Conservation (phyloP, 1,284 basidiomycete genomes). For the Rhizoctonia solani region DNA sequence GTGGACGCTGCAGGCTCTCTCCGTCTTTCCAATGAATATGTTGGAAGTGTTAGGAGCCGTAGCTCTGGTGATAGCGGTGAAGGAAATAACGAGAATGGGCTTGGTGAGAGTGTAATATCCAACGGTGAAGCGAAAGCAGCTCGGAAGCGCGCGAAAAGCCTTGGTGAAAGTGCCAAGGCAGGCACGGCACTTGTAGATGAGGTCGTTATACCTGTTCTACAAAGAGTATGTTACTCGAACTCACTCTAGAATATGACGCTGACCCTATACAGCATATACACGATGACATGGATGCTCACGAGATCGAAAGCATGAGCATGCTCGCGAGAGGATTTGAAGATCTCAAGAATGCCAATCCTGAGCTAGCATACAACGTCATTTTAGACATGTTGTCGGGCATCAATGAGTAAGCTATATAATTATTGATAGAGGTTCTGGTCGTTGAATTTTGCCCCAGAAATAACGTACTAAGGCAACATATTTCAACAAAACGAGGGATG, state of each 20-base stretch:
- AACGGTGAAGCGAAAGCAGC: constrained; percentile 20
- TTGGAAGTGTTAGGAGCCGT: constrained; percentile 66
- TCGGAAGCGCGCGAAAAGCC: constrained; percentile 51
- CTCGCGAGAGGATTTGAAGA: constrained; percentile 87
- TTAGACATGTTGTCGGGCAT: constrained; percentile 89
- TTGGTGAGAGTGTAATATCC: constrained; percentile 23
- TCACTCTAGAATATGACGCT: neutral
- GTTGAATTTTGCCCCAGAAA: constrained; percentile 55
- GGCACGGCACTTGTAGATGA: constrained; percentile 77
- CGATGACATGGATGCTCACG: constrained; percentile 84
- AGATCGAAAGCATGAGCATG: constrained; percentile 88
- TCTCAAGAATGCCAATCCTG: constrained; percentile 77
- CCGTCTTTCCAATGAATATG: constrained; percentile 77
- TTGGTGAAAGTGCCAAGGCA: constrained; percentile 64
- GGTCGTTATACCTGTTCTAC: constrained; percentile 75
- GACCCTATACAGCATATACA: constrained; percentile 61
- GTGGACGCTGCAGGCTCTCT: constrained; percentile 79
- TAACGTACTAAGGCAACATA: constrained; percentile 69
- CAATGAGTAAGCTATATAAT: constrained; percentile 68
- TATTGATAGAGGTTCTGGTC: constrained; percentile 27
- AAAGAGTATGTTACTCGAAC: constrained; percentile 55
- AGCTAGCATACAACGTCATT: constrained; percentile 82
- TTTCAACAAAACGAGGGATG: constrained; percentile 70
- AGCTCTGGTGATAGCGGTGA: constrained; percentile 21
- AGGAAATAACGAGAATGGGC: constrained; percentile 31